Percentiles rank a stretch among this genome's conserved stretches.
phyloP scores from a whole-genome alignment of 345 rosid species.

The Syzygium oleosum region DNA sequence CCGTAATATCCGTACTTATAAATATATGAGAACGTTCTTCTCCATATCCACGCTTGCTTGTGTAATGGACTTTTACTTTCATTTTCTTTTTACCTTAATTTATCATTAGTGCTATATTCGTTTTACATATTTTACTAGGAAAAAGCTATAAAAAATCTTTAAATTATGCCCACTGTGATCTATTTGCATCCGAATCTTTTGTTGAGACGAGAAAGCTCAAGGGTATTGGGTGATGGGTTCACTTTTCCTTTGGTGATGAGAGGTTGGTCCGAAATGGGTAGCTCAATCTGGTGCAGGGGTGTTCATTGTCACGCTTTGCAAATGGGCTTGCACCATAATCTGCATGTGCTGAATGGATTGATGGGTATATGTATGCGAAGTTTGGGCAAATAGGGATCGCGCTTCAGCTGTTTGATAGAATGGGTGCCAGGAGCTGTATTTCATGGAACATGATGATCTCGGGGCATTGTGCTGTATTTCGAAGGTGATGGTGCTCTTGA shows the following conservation, averaged over 20 bases:
- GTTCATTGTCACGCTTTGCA: conserved; percentile 45
- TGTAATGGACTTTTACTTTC: not conserved
- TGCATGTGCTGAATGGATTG: conserved; percentile 56
- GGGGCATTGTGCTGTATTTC: conserved; percentile 17
- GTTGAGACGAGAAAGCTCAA: conserved; percentile 35
- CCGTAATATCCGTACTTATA: not conserved
- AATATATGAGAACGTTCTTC: not conserved
- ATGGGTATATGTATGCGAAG: conserved; percentile 37
- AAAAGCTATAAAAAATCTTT: too few relatives aligned
- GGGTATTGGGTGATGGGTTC: conserved; percentile 43
- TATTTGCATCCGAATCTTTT: not conserved
- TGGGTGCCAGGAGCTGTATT: conserved; percentile 20
- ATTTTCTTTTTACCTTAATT: not conserved
- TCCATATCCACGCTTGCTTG: not conserved
- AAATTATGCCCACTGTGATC: too few relatives aligned
- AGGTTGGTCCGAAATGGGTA: conserved; percentile 28
- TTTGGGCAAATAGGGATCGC: conserved; percentile 32
- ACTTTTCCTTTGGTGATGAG: conserved; percentile 45
- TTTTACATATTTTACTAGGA: not conserved
- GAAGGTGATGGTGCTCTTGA: conserved; percentile 42
- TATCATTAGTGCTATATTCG: not conserved
- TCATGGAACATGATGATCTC: conserved; percentile 47
- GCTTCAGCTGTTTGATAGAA: conserved; percentile 20
- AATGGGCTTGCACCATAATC: conserved; percentile 28
- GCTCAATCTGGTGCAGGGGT: conserved; percentile 16